Percentiles rank a stretch among this genome's conserved stretches.
Evolutionary conservation across 345 rosid species (phyloP).

Genomic region (Populus pruinosa): DNA sequence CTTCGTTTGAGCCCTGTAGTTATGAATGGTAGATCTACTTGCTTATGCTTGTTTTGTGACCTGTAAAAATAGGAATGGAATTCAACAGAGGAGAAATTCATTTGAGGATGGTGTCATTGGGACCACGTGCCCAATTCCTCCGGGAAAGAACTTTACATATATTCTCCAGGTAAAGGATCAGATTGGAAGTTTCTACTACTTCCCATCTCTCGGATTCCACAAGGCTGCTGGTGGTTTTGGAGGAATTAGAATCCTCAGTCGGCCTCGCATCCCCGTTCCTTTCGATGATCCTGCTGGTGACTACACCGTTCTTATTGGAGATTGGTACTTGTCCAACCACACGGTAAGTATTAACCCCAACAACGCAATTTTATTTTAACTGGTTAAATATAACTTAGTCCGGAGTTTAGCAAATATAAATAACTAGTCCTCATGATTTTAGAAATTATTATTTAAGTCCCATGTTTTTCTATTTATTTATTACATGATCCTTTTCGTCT

Average conservation of each 20-base stretch:
- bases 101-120: slow-evolving; percentile 75
- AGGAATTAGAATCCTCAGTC: slow-evolving; percentile 69
- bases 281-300: slow-evolving; percentile 77
- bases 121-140: slow-evolving; percentile 90
- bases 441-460: too few relatives aligned
- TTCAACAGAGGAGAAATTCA: slow-evolving; percentile 85
- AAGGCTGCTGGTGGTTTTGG: slow-evolving; percentile 95
- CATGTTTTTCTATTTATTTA: too few relatives aligned
- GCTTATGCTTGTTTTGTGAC: neutral
- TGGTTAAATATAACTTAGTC: too few relatives aligned
- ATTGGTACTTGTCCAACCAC: slow-evolving; percentile 71
- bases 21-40: neutral
- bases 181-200: slow-evolving; percentile 86
- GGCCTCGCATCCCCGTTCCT: slow-evolving; percentile 84
- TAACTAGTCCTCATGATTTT: too few relatives aligned
- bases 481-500: too few relatives aligned
- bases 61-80: slow-evolving; percentile 52
- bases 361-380: too few relatives aligned
- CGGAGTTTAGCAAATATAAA: too few relatives aligned
- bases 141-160: slow-evolving; percentile 79
- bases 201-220: slow-evolving; percentile 89
- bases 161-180: slow-evolving; percentile 81
- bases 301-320: slow-evolving; percentile 74
- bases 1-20: neutral
- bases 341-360: slow-evolving; percentile 31